Conservation (phyloP, 2,329 filamentous ascomycete genomes). For the Cordyceps cateniannulata region DNA sequence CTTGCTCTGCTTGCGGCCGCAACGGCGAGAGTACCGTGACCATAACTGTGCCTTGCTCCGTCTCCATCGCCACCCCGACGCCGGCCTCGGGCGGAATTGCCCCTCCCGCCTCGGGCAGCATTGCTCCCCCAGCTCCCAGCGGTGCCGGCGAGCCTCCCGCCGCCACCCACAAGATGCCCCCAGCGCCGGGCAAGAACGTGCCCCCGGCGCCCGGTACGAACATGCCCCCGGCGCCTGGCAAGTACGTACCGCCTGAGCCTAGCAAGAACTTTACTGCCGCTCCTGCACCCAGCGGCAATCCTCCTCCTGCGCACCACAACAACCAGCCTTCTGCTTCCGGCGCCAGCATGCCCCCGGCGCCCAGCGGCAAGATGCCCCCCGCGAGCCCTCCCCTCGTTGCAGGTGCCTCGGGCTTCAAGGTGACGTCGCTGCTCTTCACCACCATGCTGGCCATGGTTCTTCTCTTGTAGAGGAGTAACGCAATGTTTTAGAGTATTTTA, state of each 20-base stretch:
- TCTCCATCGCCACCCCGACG: background rate
- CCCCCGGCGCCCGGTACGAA: background rate
- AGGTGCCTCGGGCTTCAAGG: background rate
- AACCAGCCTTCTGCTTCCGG: background rate
- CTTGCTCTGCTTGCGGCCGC: conserved; percentile 3
- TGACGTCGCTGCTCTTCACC: background rate
- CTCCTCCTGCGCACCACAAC: background rate
- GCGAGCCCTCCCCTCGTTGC: background rate
- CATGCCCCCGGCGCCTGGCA: background rate
- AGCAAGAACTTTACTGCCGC: background rate
- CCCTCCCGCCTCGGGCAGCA: background rate
- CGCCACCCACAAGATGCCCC: too few relatives aligned
- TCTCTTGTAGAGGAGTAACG: conserved; percentile 1
- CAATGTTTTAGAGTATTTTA: background rate
- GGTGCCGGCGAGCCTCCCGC: too few relatives aligned
- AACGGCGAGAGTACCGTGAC: conserved; percentile 2
- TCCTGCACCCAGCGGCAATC: background rate
- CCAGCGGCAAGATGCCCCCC: background rate
- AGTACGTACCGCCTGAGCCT: background rate
- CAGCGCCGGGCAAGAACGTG: background rate
- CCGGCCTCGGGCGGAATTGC: background rate
- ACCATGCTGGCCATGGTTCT: conserved; percentile 12
- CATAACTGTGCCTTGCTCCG: background rate
- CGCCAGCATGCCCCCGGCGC: background rate
- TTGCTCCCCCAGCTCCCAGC: too few relatives aligned